Conservation (phyloP, 805 yeast genomes). For the Ogataea pilisensis region DNA sequence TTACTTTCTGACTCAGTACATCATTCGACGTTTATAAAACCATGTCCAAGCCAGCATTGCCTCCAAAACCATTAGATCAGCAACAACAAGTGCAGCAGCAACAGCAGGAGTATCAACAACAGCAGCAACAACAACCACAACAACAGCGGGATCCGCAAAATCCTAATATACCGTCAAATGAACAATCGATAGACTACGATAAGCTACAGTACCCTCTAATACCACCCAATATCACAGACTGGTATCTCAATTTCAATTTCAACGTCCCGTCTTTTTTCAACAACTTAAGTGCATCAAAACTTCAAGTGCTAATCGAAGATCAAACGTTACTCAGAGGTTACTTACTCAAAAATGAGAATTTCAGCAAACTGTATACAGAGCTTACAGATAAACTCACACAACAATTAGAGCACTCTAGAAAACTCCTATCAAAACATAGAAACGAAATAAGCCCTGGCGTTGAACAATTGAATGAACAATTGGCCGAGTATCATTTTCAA, state of each 20-base stretch:
- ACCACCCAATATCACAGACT: conserved; percentile 13
- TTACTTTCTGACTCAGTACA: no score
- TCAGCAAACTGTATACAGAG: conserved; percentile 9
- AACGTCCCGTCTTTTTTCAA: conserved; percentile 21
- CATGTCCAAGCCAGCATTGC: conserved; percentile 7
- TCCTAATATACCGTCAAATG: conserved; percentile 1
- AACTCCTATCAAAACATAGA: conserved; percentile 21
- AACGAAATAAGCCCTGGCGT: conserved; percentile 21
- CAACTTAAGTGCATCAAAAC: conserved; percentile 20
- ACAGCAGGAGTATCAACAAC: neutral
- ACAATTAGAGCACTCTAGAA: conserved; percentile 34
- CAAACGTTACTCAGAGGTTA: conserved; percentile 18
- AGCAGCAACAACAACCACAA: neutral
- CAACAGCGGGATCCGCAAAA: no score
- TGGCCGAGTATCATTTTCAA: conserved; percentile 18
- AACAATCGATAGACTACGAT: conserved; percentile 13
- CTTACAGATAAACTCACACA: conserved; percentile 34
- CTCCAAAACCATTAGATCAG: conserved; percentile 5
- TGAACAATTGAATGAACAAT: conserved; percentile 19
- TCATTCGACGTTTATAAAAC: neutral
- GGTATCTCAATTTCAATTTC: conserved; percentile 5
- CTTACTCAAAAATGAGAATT: conserved; percentile 13
- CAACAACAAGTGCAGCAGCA: neutral
- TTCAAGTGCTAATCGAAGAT: conserved; percentile 17
- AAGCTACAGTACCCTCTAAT: conserved; percentile 22